Evolutionary conservation across 176 grass and related monocot species (phyloP).

Genomic region (Hsuehochloa calcarea): DNA sequence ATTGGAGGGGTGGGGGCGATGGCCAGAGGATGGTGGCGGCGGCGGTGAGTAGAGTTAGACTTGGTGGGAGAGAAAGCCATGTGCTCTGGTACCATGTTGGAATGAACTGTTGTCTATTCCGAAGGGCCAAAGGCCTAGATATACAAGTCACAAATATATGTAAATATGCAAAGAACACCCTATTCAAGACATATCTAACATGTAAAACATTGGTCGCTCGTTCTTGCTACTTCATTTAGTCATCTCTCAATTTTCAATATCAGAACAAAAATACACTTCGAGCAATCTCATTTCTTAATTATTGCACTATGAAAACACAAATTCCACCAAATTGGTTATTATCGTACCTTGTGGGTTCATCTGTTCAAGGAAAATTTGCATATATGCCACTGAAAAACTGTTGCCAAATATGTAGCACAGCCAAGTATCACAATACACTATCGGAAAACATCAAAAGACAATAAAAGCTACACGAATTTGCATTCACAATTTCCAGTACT

Average conservation of each 20-base stretch:
- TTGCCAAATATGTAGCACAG: slow-evolving; percentile 9
- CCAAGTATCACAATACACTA: neutral
- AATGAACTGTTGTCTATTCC: too few species aligned
- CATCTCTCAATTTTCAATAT: neutral
- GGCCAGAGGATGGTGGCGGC: too few species aligned
- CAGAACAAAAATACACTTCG: neutral
- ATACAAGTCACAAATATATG: too few species aligned
- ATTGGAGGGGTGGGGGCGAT: too few species aligned
- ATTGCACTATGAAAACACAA: neutral
- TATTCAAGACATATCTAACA: too few species aligned
- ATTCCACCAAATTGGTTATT: neutral
- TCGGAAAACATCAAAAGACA: neutral
- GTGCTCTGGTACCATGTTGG: too few species aligned
- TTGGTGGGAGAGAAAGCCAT: too few species aligned
- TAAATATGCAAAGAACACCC: too few species aligned
- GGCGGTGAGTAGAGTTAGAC: too few species aligned
- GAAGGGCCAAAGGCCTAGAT: too few species aligned
- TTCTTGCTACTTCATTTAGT: neutral
- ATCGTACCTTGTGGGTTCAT: neutral
- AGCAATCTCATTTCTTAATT: neutral
- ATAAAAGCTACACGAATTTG: slow-evolving; percentile 3
- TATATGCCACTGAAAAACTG: slow-evolving; percentile 1
- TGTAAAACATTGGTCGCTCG: neutral
- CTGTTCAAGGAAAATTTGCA: neutral
- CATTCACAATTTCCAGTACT: neutral